Percentiles rank a stretch among this genome's conserved stretches.
phyloP scores from a whole-genome alignment of 139 green algal genomes.

The Choricystis sp. region DNA sequence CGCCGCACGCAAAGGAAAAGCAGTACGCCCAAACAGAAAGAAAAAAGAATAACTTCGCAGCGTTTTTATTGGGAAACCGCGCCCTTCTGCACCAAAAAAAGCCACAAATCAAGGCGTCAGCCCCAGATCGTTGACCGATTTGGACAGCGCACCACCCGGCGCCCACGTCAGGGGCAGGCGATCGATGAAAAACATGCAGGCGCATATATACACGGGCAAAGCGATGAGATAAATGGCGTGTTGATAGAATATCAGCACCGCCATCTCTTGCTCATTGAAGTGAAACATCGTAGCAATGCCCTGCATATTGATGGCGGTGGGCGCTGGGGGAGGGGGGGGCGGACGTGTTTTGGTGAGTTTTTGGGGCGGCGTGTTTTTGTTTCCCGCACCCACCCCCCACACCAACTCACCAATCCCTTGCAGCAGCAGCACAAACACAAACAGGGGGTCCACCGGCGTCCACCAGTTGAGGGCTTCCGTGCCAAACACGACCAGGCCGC shows the following conservation, averaged over 20 bases:
- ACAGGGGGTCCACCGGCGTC: slow-evolving; percentile 4
- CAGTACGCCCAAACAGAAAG: too few relatives aligned
- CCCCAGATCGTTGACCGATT: background rate
- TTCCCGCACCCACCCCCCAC: too few relatives aligned
- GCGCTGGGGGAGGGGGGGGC: too few relatives aligned
- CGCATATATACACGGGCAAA: slow-evolving; percentile 1
- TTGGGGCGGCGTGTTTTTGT: slow-evolving; percentile 10
- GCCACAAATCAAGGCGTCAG: background rate
- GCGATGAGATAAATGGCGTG: slow-evolving; percentile 7
- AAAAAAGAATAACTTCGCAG: too few relatives aligned
- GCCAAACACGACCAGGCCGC: background rate
- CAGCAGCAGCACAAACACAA: slow-evolving; percentile 15
- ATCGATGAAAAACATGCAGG: background rate
- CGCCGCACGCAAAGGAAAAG: too few relatives aligned
- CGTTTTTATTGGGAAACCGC: too few relatives aligned
- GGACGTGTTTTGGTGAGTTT: background rate
- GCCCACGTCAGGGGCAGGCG: background rate
- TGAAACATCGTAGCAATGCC: slow-evolving; percentile 12
- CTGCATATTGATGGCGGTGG: slow-evolving; percentile 10
- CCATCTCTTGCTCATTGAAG: slow-evolving; percentile 12
- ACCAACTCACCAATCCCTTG: too few relatives aligned
- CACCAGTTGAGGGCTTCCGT: background rate
- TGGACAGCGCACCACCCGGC: background rate
- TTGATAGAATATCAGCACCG: slow-evolving; percentile 16
- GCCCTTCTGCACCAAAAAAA: too few relatives aligned